Percentiles rank a stretch among this genome's conserved stretches.
Conservation (phyloP, 108 stramenopile species). For the Cyclotella cryptica region DNA sequence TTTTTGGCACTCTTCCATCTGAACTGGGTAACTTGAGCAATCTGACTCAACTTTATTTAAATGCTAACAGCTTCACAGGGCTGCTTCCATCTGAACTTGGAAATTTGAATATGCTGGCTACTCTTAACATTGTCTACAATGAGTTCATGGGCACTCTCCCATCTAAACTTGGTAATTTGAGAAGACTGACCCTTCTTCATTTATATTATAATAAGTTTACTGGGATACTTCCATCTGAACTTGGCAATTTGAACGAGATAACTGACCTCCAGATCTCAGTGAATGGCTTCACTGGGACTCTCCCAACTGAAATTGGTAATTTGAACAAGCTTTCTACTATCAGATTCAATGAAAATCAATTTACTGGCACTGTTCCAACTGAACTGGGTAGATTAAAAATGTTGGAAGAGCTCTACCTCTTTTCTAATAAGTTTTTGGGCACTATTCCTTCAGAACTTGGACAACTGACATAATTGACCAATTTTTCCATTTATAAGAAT, state of each 20-base stretch:
- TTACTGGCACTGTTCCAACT: conserved; percentile 30
- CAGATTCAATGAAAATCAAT: neutral
- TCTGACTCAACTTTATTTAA: neutral
- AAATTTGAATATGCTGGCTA: neutral
- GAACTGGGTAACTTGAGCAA: neutral
- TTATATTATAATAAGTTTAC: neutral
- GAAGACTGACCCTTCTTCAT: neutral
- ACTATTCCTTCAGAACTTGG: conserved; percentile 47
- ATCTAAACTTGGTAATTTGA: neutral
- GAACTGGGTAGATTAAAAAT: conserved; percentile 42
- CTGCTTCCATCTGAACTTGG: neutral
- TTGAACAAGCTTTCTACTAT: neutral
- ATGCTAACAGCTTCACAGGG: neutral
- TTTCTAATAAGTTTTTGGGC: conserved; percentile 40
- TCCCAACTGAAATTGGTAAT: conserved; percentile 23
- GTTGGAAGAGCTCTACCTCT: neutral
- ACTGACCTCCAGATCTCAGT: neutral
- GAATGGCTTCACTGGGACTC: no score
- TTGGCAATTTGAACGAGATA: neutral
- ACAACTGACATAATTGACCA: conserved; percentile 31
- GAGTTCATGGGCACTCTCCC: neutral
- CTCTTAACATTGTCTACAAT: neutral
- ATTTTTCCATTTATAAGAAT: conserved; percentile 15
- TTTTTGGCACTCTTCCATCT: neutral
- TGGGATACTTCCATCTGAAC: neutral